These are phyloP conservation scores for Eutypella sp. DNA, from an alignment of 2,329 filamentous ascomycete genomes.

Conservation along the genomic window DNA sequence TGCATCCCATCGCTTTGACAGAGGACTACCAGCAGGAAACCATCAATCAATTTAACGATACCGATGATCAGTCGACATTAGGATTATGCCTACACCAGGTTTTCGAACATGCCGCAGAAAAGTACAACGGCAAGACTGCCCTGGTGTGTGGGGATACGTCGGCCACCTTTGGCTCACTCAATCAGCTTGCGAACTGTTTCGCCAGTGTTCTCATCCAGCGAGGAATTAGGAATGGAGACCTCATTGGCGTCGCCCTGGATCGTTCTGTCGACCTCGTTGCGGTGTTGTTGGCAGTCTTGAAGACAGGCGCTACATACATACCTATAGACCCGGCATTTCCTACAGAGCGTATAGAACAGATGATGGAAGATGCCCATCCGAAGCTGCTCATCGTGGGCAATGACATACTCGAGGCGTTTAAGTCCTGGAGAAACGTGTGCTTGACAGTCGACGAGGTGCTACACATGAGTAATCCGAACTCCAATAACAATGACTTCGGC, in stretches of 20 bases:
- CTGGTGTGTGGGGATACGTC: constrained; percentile 11
- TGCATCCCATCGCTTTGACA: constrained; percentile 2
- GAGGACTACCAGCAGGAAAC: constrained; percentile 5
- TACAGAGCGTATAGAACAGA: constrained; percentile 21
- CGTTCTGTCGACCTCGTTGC: constrained; percentile 20
- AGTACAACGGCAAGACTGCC: constrained; percentile 13
- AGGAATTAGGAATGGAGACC: constrained; percentile 16
- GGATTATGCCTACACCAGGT: constrained; percentile 12
- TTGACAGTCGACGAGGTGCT: constrained; percentile 12
- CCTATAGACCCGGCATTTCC: constrained; percentile 26
- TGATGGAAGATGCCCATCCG: constrained; percentile 20
- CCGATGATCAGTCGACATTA: constrained; percentile 5
- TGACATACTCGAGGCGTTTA: constrained; percentile 4
- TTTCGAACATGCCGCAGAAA: constrained; percentile 9
- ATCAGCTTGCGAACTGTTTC: constrained; percentile 16
- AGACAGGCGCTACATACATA: constrained; percentile 26
- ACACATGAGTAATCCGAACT: constrained; percentile 1
- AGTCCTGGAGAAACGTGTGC: constrained; percentile 11
- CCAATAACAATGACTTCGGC: constrained; percentile 4
- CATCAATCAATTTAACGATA: constrained; percentile 5
- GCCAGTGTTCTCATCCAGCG: constrained; percentile 13
- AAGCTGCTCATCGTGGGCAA: constrained; percentile 17
- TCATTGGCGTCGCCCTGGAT: constrained; percentile 22
- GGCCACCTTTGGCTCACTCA: constrained; percentile 17
- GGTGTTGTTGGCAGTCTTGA: constrained; percentile 21